Base-by-base conservation (phyloP, 2,329 filamentous ascomycete genomes). In the Alternaria sp. region DNA sequence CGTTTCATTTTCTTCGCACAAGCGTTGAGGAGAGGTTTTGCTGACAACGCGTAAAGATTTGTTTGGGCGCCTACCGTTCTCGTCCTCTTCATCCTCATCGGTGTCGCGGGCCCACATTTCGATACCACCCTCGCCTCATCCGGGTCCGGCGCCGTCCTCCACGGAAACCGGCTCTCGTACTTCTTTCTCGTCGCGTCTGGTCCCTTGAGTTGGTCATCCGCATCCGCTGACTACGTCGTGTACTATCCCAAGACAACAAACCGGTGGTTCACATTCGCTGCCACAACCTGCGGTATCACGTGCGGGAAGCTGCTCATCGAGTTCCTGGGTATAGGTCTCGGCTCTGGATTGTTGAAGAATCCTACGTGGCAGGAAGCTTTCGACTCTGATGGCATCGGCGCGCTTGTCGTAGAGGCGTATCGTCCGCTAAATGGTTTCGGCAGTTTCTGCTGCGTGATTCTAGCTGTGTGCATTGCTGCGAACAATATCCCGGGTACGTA, bases 401-500 rank as follows among this genome's bases (percentile, higher is more conserved):
- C 87, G 3, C 81, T 91, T 1, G 85, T 90, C 2, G 86, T 89
- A 1, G 85, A 85, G 62, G 86, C 83, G 1, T 89, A 86, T 68
- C 77, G 77, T 9, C 83, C 83, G 7, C 80, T 91, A 0, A 88
- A 51, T 32, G 22, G 12, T 2, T 51, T 51, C 22, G 90, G 90
- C 62, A 84, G 89, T 69, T 91, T 92, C 81, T 92, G 90, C 75
- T 78, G 90, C 43, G 83, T 90, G 49, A 81, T 91, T 47, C 82
- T 91, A 4, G 87, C 88, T 3, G 82, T 91, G 8, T 51, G 48
- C 6, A 51, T 51, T 18, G 47, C 47, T 5, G 47, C 47, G 60
- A 90, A 89, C 80, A 91, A 90, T 79, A 89, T 87, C 72, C 88
- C 88, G 11, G 90, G 90, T 71, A 87, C 89, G 4, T 77, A 93